These are phyloP conservation scores for Dalechampia spathulata DNA, from an alignment of 441 rosid genomes.

Conservation along the genomic window DNA sequence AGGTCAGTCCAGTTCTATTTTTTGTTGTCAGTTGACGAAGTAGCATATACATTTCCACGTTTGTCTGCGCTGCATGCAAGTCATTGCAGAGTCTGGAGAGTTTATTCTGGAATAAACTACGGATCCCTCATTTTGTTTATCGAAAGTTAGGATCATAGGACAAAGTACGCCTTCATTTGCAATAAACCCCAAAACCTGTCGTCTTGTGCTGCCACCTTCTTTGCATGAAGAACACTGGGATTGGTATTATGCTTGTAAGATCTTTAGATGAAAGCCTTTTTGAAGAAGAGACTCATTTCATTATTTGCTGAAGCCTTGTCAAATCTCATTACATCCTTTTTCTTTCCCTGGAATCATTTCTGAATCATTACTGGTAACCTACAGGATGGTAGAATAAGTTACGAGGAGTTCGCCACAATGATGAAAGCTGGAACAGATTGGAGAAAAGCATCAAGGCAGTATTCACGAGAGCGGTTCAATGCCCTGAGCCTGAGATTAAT, in stretches of 20 bases:
- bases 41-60: not conserved
- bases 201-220: no score
- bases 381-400: conserved; percentile 89
- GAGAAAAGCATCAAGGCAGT: conserved; percentile 91
- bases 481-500: conserved; percentile 69
- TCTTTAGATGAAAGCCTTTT: no score
- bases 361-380: conserved; percentile 5
- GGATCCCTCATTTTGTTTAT: no score
- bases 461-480: conserved; percentile 83
- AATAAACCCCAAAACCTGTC: no score
- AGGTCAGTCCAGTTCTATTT: conserved; percentile 37
- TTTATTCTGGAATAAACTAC: no score
- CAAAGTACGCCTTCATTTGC: no score
- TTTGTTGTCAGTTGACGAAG: not conserved
- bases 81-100: not conserved
- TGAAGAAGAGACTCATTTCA: no score
- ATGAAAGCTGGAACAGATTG: conserved; percentile 98
- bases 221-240: no score
- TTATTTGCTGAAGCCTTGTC: not conserved
- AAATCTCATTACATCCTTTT: no score
- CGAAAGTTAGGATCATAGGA: no score
- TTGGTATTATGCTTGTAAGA: no score
- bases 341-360: not conserved
- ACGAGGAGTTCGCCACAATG: conserved; percentile 77
- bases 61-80: not conserved